Base-by-base conservation (phyloP, 192 early-diverging fungal species). In the Diversispora epigaea region DNA sequence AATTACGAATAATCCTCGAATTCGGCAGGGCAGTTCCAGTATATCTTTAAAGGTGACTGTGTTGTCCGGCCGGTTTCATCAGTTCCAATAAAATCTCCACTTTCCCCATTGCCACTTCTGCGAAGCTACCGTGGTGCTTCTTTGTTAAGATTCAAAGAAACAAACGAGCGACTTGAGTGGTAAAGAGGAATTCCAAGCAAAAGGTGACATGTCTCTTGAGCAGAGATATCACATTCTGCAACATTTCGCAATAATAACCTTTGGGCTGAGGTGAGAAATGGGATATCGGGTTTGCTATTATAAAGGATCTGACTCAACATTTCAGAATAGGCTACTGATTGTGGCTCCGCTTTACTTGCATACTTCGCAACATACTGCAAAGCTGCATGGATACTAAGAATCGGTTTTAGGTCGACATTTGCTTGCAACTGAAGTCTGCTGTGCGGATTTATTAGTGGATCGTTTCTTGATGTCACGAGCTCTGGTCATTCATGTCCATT, bases 181-280 rank as follows among this genome's bases (percentile, higher is more conserved):
- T 41, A 40, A 4, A 41, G 32, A 0, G 63, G 32, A 11, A 10
- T 25, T 9, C 63, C 39, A 41, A 65, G 63, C 2, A 65, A 39
- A 65, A 65, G 9, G n/a, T 65, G 63, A 41, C 11, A 40, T 3
- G 63, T 65, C 9, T 65, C 63, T 43, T 65, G 63, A 40, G 63
- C 63, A 17, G 63, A 62, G 9, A 62, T 62, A 0, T 25, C 9
- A 5, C 32, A 32, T 43, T 63, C 62, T 41, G 0, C 0, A 66
- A 44, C 0, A 44, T 4, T 66, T 7, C 45, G 43, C 6, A 66
- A 14, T 1, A 66, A 41, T 17, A 66, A 11, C 14, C 17, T 66
- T 22, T 44, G 64, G 17, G 44, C 8, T 44, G 64, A 4, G 4
- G 5, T 44, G 25, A 66, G 43, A 15, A 7, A 46, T 46, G 3